A percentile compares a stretch with the other conserved stretches of the same genome.
phyloP scores from a whole-genome alignment of 2,329 filamentous ascomycete species.

The Diplodia seriata region DNA sequence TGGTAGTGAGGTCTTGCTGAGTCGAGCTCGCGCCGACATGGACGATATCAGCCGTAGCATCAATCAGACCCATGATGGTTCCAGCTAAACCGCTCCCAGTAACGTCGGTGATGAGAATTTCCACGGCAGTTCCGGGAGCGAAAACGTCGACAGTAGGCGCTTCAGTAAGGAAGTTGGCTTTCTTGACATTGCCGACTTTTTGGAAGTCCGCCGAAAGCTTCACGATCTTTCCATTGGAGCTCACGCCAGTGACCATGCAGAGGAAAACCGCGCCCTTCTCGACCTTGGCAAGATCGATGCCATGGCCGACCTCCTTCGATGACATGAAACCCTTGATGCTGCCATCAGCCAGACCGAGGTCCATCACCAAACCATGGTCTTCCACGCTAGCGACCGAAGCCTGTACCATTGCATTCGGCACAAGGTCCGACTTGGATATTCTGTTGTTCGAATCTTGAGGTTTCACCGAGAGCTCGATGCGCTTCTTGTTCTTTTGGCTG shows the following conservation, averaged over 20 bases:
- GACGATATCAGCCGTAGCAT: conserved; percentile 87
- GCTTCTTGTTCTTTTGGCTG: conserved; percentile 71
- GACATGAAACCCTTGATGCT: conserved; percentile 82
- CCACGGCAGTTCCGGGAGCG: conserved; percentile 88
- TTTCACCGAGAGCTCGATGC: conserved; percentile 85
- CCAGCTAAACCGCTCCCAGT: conserved; percentile 78
- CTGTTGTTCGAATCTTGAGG: conserved; percentile 80
- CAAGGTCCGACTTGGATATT: conserved; percentile 73
- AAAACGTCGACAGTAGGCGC: conserved; percentile 90
- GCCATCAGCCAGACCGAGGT: conserved; percentile 75
- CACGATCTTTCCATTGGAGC: conserved; percentile 78
- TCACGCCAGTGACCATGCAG: conserved; percentile 78
- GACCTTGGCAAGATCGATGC: conserved; percentile 69
- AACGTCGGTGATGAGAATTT: conserved; percentile 80
- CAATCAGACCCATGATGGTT: conserved; percentile 89
- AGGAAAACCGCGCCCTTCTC: conserved; percentile 86
- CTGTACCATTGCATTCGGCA: conserved; percentile 80
- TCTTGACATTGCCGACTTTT: conserved; percentile 71
- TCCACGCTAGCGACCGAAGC: conserved; percentile 90
- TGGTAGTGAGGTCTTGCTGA: conserved; percentile 73
- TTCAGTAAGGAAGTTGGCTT: conserved; percentile 70
- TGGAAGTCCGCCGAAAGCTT: conserved; percentile 80
- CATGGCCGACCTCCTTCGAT: conserved; percentile 77
- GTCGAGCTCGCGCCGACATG: conserved; percentile 81
- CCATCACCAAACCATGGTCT: conserved; percentile 94